These are phyloP conservation scores for Kluyveromyces siamensis DNA, from an alignment of 805 yeast genomes.

Conservation along the genomic window DNA sequence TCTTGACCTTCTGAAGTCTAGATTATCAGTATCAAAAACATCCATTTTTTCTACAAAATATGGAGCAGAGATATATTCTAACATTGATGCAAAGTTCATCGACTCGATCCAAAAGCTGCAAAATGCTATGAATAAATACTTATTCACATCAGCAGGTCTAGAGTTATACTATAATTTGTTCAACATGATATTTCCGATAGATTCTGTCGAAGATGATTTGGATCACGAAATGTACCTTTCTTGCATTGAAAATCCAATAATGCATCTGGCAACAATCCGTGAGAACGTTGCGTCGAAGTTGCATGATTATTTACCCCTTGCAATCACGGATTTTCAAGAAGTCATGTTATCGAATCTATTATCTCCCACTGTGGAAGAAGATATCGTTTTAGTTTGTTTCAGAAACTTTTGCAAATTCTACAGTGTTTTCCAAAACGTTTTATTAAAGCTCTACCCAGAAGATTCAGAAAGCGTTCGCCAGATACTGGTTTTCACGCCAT, in stretches of 20 bases:
- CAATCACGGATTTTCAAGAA: constrained; percentile 51
- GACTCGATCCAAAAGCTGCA: constrained; percentile 26
- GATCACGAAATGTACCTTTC: constrained; percentile 59
- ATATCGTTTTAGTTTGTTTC: constrained; percentile 43
- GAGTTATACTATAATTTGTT: constrained; percentile 53
- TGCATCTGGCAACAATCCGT: constrained; percentile 37
- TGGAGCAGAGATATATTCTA: constrained; percentile 9
- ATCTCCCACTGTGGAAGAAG: constrained; percentile 54
- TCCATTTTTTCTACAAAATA: constrained; percentile 30
- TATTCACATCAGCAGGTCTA: constrained; percentile 45
- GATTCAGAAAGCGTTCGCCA: constrained; percentile 9
- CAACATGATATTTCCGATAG: constrained; percentile 63
- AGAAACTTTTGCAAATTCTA: constrained; percentile 37
- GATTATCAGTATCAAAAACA: constrained; percentile 33
- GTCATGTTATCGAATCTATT: constrained; percentile 46
- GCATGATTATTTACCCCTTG: constrained; percentile 40
- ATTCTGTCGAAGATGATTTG: constrained; percentile 41
- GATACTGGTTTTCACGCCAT: constrained; percentile 20
- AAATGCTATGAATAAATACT: constrained; percentile 36
- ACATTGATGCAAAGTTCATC: constrained; percentile 29
- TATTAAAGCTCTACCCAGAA: constrained; percentile 29
- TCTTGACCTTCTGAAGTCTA: constrained; percentile 49
- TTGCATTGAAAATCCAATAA: constrained; percentile 46
- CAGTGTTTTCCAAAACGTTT: constrained; percentile 28
- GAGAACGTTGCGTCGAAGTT: constrained; percentile 37